A percentile compares a stretch with the other conserved stretches of the same genome.
Conservation (phyloP, 345 rosid species). For the Eucalyptus marginata region DNA sequence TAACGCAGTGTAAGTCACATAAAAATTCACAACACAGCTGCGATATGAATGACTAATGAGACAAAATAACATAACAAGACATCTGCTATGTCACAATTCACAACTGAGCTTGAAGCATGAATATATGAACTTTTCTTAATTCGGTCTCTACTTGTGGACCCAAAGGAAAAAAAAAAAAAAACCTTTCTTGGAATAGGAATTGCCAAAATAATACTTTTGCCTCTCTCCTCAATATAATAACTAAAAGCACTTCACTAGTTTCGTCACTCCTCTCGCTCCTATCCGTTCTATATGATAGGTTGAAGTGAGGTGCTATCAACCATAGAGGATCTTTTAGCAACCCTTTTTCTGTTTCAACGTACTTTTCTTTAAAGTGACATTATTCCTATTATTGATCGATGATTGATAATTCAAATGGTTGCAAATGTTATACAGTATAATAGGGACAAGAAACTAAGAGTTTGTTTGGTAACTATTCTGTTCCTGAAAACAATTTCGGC, state of each 20-base stretch:
- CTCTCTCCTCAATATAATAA: background rate
- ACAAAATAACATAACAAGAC: background rate
- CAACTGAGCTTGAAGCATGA: background rate
- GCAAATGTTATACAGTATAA: too few relatives aligned
- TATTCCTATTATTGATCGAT: background rate
- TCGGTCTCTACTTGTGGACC: background rate
- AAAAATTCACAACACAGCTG: background rate
- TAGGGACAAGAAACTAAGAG: too few relatives aligned
- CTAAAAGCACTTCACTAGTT: background rate
- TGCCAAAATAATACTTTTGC: background rate
- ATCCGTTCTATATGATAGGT: background rate
- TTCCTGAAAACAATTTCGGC: accelerated
- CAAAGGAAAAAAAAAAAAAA: background rate
- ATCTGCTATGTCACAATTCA: background rate
- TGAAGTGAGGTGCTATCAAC: background rate
- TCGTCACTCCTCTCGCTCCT: background rate
- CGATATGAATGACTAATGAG: background rate
- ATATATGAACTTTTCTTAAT: background rate
- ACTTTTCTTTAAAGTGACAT: background rate
- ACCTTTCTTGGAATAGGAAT: background rate
- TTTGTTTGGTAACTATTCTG: too few relatives aligned
- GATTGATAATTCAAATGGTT: background rate
- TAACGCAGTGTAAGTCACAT: background rate
- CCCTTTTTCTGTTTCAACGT: background rate
- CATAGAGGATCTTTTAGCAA: background rate